Evolutionary conservation across 768 basidiomycete species (phyloP).

Genomic region (Russula emetica): DNA sequence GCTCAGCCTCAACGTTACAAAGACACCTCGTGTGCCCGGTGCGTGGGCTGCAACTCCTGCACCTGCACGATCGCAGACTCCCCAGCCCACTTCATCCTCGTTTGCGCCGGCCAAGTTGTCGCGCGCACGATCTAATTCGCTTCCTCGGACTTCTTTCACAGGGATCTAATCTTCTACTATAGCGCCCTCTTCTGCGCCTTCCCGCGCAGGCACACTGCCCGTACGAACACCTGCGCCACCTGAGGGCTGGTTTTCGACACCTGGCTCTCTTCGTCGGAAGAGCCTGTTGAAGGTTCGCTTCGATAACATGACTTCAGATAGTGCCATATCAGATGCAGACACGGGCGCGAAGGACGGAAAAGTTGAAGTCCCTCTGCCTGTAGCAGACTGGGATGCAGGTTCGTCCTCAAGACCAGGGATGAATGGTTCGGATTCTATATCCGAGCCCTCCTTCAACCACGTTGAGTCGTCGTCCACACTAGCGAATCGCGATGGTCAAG

Average conservation of each 20-base stretch:
- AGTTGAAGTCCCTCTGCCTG: conserved; percentile 2
- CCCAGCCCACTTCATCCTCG: conserved; percentile 12
- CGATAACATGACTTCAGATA: conserved; percentile 42
- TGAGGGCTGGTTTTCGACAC: conserved; percentile 49
- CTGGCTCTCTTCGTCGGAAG: conserved; percentile 44
- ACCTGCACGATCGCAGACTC: conserved; percentile 28
- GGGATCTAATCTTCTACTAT: not conserved
- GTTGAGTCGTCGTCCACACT: conserved; percentile 20
- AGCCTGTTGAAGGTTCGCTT: conserved; percentile 71
- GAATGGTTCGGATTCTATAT: conserved; percentile 17
- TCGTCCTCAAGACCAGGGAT: not conserved
- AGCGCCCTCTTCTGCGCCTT: conserved; percentile 13
- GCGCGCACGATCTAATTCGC: conserved; percentile 26
- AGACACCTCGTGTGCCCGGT: conserved; percentile 47
- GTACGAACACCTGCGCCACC: conserved; percentile 46
- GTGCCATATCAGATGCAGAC: conserved; percentile 30
- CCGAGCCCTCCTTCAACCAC: conserved; percentile 25
- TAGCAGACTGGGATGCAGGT: conserved; percentile 14
- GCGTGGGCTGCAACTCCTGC: conserved; percentile 44
- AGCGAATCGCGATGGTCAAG: not conserved
- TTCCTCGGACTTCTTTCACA: conserved; percentile 21
- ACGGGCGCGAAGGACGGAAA: conserved; percentile 17
- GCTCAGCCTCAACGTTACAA: conserved; percentile 36
- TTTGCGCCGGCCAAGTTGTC: not conserved
- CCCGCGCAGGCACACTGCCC: conserved; percentile 20